Conservation (phyloP, 371 early-diverging fungal genomes). For the Rhizopus stolonifer region DNA sequence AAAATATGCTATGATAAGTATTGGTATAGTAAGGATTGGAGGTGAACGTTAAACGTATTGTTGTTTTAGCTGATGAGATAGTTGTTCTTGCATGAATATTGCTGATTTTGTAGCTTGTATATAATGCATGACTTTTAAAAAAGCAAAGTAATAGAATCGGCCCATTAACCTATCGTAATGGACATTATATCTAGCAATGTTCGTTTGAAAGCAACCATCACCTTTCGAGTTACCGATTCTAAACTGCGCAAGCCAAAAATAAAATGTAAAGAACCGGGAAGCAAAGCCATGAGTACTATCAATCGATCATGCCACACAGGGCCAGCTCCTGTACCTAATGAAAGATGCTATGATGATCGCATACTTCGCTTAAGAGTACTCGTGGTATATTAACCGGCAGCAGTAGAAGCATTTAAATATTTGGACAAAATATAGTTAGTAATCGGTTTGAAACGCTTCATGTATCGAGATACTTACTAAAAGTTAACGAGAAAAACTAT, state of each 20-base stretch:
- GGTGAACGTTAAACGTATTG: no score
- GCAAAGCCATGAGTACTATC: slow-evolving; percentile 5
- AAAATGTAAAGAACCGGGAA: slow-evolving; percentile 1
- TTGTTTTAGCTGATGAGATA: no score
- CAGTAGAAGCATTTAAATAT: neutral
- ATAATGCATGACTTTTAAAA: no score
- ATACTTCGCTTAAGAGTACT: neutral
- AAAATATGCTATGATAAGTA: no score
- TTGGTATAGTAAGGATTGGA: no score
- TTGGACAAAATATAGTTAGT: neutral
- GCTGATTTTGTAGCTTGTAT: no score
- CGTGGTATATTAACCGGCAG: neutral
- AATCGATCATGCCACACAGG: slow-evolving; percentile 1
- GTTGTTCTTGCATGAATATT: no score
- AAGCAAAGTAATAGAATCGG: slow-evolving; percentile 7
- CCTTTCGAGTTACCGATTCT: slow-evolving; percentile 1
- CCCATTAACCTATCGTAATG: slow-evolving; percentile 3
- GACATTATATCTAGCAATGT: slow-evolving; percentile 5
- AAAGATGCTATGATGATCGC: slow-evolving; percentile 3
- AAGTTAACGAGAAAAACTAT: no score
- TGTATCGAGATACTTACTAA: no score
- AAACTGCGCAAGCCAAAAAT: neutral
- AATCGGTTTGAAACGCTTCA: neutral
- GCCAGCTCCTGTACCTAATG: slow-evolving; percentile 2
- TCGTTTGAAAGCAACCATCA: slow-evolving; percentile 5